Conservation (phyloP, 2,329 filamentous ascomycete species). For the Plectosphaerella cucumerina region DNA sequence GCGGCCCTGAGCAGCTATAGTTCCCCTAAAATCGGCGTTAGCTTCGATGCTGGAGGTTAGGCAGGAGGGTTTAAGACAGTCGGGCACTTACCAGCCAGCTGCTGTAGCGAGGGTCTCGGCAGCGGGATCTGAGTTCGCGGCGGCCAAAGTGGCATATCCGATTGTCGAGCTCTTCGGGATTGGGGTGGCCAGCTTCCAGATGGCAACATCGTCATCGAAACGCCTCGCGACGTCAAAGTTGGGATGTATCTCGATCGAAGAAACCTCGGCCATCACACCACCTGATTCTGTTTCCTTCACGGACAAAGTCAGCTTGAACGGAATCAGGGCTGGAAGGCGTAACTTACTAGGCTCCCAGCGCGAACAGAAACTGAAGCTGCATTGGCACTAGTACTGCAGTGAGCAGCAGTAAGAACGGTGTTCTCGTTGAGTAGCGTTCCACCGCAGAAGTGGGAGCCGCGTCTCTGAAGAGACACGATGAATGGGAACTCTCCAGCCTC, state of each 20-base stretch:
- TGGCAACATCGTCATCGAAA: conserved; percentile 21
- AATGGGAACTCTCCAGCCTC: conserved; percentile 23
- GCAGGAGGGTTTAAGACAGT: too few relatives aligned
- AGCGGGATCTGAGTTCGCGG: conserved; percentile 20
- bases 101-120: conserved; percentile 14
- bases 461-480: conserved; percentile 20
- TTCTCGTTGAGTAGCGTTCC: conserved; percentile 23
- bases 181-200: conserved; percentile 21
- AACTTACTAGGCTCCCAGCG: conserved; percentile 15
- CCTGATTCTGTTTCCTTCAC: conserved; percentile 19
- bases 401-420: conserved; percentile 26
- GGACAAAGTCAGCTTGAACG: too few relatives aligned
- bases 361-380: conserved; percentile 18
- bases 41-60: neutral
- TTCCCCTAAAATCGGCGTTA: conserved; percentile 13
- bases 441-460: conserved; percentile 20
- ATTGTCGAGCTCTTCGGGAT: conserved; percentile 17
- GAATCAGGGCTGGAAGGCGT: too few relatives aligned
- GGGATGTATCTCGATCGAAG: conserved; percentile 18
- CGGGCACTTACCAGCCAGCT: conserved; percentile 21
- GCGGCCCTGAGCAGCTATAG: conserved; percentile 11
- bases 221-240: conserved; percentile 12
- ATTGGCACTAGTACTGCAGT: conserved; percentile 17
- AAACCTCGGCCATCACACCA: conserved; percentile 18
- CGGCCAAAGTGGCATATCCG: conserved; percentile 18